Evolutionary conservation across 345 rosid species (phyloP), one percentile per base, ranked within the genome.

Genomic region (Excoecaria cochinchinensis): DNA sequence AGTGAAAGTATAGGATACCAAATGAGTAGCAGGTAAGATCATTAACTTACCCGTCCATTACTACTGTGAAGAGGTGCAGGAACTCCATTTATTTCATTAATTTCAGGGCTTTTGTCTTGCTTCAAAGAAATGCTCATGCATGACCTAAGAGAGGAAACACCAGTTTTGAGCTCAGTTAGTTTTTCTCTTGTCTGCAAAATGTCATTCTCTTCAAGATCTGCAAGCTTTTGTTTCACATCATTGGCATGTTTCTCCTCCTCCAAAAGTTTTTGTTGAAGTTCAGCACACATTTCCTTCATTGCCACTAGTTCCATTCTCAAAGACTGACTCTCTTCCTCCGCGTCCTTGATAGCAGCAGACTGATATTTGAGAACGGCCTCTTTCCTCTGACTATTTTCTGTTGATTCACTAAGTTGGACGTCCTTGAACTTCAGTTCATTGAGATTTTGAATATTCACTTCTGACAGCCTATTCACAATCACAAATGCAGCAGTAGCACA

Each of bases 401-500:
- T 82, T 38, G 79, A 81, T 78, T 86, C 88, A 75, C 74, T 66
- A 56, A 90, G 86, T 74, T 80, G 85, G 60, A 51, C 16, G 70
- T 86, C 89, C 81, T 88, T 92, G 65, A 75, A 70, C 79, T 79
- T 88, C 81, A 92, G 67, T 67, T 80, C 83, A 83, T 75, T 73
- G 52, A 74, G 85, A 68, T 84, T 83, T 38, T 76, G 67, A 63
- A 70, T 64, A 69, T 82, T 85, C 53, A 81, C 69, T 83, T 90
- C 92, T 39, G 97, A 89, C 69, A 88, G 81, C 79, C 92, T 86
- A 80, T 84, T 90, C 71, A 92, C 90, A 74, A 91, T 60, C 55
- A 92, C 84, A 83, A 91, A 87, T 77, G 96, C 97, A 74, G 80
- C 92, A 62, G 97, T 90, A 74, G 99, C 97, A 68, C 86, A 87